phyloP scores from a whole-genome alignment of 331 rosid species.

The Rhamnella rubrinervis region DNA sequence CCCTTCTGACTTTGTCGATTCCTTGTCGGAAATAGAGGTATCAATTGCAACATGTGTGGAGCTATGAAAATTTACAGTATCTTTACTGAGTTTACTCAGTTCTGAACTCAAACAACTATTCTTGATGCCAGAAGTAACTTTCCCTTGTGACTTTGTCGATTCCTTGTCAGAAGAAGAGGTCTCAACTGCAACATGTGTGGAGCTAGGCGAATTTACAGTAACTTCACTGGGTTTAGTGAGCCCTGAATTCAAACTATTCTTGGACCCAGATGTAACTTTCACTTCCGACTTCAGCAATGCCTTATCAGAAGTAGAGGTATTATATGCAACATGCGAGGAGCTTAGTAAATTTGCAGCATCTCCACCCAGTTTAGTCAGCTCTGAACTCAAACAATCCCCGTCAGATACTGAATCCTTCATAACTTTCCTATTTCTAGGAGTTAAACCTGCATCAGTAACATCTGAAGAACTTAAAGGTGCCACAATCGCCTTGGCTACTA shows the following conservation, averaged over 20 bases:
- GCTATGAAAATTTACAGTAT: no score
- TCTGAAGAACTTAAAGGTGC: conserved; percentile 37
- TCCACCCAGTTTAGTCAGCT: conserved; percentile 16
- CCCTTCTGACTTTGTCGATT: conserved; percentile 17
- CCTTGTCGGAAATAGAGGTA: conserved; percentile 24
- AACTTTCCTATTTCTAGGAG: conserved; percentile 28
- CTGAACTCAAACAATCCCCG: conserved; percentile 35
- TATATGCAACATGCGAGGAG: conserved; percentile 14
- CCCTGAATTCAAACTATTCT: conserved; percentile 11
- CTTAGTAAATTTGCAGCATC: conserved; percentile 17
- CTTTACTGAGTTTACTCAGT: no score
- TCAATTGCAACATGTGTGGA: conserved; percentile 6
- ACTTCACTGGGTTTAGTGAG: not conserved
- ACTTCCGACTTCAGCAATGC: conserved; percentile 20
- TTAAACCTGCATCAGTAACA: conserved; percentile 37
- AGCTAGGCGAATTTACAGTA: not conserved
- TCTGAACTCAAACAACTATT: conserved; percentile 2
- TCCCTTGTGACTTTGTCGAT: conserved; percentile 12
- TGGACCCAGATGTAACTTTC: conserved; percentile 10
- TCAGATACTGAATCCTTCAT: conserved; percentile 26
- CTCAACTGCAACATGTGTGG: not conserved
- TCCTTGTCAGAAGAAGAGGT: conserved; percentile 25
- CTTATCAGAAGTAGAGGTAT: conserved; percentile 26
- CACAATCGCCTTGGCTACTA: conserved; percentile 82
- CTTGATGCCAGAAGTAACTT: conserved; percentile 17